Percentiles rank a stretch among this genome's conserved stretches.
These are phyloP conservation scores for Balansia obtecta DNA, from an alignment of 2,329 filamentous ascomycete genomes.

Conservation along the genomic window DNA sequence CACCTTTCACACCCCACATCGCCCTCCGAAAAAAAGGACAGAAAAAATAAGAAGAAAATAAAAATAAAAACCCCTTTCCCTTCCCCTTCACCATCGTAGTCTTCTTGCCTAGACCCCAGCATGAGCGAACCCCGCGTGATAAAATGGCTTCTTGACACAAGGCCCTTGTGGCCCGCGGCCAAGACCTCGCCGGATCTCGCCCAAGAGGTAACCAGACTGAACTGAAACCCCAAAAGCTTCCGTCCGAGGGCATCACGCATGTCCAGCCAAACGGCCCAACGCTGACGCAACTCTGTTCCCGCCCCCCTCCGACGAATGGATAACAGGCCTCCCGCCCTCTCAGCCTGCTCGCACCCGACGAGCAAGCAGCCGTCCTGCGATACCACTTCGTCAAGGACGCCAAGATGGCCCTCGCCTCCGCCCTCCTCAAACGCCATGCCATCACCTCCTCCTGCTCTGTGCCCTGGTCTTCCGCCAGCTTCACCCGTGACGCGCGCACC, in stretches of 20 bases:
- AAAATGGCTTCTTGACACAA: conserved; percentile 52
- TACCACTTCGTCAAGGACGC: conserved; percentile 61
- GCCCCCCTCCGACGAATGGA: too few relatives aligned
- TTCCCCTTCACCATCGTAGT: too few relatives aligned
- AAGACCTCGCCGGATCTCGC: conserved; percentile 36
- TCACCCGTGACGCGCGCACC: conserved; percentile 41
- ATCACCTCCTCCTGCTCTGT: conserved; percentile 45
- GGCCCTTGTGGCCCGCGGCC: conserved; percentile 42
- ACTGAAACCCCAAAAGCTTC: background rate
- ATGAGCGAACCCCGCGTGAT: conserved; percentile 26
- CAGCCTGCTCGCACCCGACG: conserved; percentile 37
- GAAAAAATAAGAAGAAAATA: too few relatives aligned
- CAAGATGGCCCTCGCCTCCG: conserved; percentile 60
- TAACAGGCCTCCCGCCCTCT: conserved; percentile 41
- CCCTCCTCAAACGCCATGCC: conserved; percentile 60
- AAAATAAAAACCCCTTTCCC: too few relatives aligned
- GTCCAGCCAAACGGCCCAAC: background rate
- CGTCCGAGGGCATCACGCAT: background rate
- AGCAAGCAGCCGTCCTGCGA: conserved; percentile 43
- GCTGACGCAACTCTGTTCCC: too few relatives aligned
- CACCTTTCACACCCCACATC: too few relatives aligned
- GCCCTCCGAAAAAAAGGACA: too few relatives aligned
- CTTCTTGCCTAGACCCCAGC: background rate
- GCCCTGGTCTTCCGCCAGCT: conserved; percentile 45
- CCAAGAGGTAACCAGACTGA: conserved; percentile 26